Percentiles rank a stretch among this genome's conserved stretches.
Evolutionary conservation across 345 rosid species (phyloP).

Genomic region (thale cress (Arabidopsis thaliana)): DNA sequence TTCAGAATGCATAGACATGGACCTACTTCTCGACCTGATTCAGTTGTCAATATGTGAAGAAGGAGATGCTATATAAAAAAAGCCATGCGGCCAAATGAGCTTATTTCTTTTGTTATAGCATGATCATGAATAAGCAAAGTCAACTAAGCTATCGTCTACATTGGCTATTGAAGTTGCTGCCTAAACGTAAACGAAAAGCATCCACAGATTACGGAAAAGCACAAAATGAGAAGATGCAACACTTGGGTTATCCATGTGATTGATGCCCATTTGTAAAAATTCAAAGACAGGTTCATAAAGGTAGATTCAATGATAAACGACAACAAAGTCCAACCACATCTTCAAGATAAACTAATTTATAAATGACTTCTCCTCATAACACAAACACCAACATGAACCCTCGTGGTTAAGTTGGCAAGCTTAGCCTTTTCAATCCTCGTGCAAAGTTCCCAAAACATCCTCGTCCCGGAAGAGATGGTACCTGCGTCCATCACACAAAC

Average conservation of each 20-base stretch:
- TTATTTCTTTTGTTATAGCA: neutral
- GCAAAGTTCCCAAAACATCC: conserved; percentile 83
- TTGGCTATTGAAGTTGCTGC: neutral
- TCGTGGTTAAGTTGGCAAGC: neutral
- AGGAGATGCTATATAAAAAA: neutral
- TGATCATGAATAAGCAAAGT: neutral
- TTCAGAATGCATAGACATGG: neutral
- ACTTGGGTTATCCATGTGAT: neutral
- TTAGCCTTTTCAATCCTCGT: conserved; percentile 48
- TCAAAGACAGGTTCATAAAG: neutral
- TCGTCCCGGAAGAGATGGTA: conserved; percentile 74
- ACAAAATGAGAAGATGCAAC: conserved; percentile 15
- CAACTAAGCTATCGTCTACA: neutral
- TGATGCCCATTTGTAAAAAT: conserved; percentile 1
- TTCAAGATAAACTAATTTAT: conserved; percentile 17
- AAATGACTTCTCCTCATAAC: neutral
- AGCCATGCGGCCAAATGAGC: neutral
- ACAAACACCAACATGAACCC: neutral
- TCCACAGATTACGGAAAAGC: neutral
- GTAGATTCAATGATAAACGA: conserved; percentile 20
- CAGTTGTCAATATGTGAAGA: neutral
- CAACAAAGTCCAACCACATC: conserved; percentile 19
- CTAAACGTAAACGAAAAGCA: neutral
- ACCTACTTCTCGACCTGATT: neutral
- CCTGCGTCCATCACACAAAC: conserved; percentile 49